These are phyloP conservation scores for Tylopilus cervinicoccineus DNA, from an alignment of 768 basidiomycete genomes.

Conservation along the genomic window DNA sequence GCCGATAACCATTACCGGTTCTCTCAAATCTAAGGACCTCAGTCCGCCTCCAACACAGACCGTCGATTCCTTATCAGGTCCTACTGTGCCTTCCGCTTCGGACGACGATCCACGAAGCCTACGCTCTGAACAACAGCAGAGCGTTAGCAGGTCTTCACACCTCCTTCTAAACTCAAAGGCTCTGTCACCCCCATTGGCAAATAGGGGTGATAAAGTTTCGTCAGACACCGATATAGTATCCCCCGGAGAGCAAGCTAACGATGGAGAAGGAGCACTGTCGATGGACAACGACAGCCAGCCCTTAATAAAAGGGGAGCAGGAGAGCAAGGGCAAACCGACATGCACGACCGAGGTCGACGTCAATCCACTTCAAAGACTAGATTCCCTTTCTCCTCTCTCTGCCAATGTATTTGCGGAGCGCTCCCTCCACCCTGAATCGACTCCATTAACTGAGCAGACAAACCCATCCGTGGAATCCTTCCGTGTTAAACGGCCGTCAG, in stretches of 20 bases:
- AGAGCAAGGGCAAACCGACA: conserved; percentile 35
- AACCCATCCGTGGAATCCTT: conserved; percentile 3
- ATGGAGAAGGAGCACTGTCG: background rate
- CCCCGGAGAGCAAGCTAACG: background rate
- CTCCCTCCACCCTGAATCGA: conserved; percentile 23
- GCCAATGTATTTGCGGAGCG: conserved; percentile 38
- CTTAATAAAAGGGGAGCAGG: conserved; percentile 1
- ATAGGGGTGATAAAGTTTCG: conserved; percentile 19
- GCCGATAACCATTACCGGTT: background rate
- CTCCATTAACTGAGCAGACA: conserved; percentile 15
- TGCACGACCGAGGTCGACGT: background rate
- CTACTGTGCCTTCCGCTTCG: background rate
- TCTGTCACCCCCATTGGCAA: conserved; percentile 16
- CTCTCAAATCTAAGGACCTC: background rate
- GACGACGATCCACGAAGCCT: conserved; percentile 17
- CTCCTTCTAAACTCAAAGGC: conserved; percentile 10
- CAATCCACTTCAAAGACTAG: conserved; percentile 39
- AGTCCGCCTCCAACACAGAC: conserved; percentile 1
- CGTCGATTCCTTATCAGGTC: conserved; percentile 1
- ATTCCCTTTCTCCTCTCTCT: conserved; percentile 61
- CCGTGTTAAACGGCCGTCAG: conserved; percentile 18
- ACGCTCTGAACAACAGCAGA: conserved; percentile 36
- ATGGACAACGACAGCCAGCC: background rate
- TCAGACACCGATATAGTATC: background rate
- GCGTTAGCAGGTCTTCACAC: conserved; percentile 25